Conservation (phyloP, 2,329 filamentous ascomycete genomes). For the Cryphonectria carpinicola region DNA sequence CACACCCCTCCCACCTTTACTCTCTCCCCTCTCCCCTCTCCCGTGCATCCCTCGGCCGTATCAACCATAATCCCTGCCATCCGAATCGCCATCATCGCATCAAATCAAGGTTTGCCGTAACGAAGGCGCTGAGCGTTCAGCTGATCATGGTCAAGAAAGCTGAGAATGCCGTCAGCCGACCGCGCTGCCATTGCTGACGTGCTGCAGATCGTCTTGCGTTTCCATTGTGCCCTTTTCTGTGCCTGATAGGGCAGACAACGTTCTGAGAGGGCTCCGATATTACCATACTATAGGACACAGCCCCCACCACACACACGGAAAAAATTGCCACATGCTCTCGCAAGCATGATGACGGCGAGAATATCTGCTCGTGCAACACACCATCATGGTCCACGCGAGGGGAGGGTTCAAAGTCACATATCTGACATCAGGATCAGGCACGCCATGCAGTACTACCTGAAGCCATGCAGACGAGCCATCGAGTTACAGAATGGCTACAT, state of each 20-base stretch:
- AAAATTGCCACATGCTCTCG: neutral
- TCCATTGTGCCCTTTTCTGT: neutral
- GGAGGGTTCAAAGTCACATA: neutral
- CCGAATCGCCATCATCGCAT: neutral
- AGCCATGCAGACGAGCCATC: constrained; percentile 1
- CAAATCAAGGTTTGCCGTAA: neutral
- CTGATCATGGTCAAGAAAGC: constrained; percentile 15
- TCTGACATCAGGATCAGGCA: constrained; percentile 1
- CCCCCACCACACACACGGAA: neutral
- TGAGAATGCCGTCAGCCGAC: constrained; percentile 22
- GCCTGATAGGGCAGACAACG: constrained; percentile 7
- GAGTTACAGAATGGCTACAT: neutral
- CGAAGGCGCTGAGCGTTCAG: neutral
- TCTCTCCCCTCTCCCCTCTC: neutral
- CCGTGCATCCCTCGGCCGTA: neutral
- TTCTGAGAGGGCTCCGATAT: neutral
- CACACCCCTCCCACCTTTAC: neutral
- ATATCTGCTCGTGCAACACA: neutral
- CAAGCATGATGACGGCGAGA: constrained; percentile 1
- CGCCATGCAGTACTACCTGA: constrained; percentile 6
- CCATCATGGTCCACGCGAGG: neutral
- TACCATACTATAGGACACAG: neutral
- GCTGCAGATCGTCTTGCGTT: constrained; percentile 11
- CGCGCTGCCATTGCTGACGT: constrained; percentile 20
- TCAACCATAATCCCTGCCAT: neutral